Conservation (phyloP, 305 asterid genomes). For the Nicotiana rustica region DNA sequence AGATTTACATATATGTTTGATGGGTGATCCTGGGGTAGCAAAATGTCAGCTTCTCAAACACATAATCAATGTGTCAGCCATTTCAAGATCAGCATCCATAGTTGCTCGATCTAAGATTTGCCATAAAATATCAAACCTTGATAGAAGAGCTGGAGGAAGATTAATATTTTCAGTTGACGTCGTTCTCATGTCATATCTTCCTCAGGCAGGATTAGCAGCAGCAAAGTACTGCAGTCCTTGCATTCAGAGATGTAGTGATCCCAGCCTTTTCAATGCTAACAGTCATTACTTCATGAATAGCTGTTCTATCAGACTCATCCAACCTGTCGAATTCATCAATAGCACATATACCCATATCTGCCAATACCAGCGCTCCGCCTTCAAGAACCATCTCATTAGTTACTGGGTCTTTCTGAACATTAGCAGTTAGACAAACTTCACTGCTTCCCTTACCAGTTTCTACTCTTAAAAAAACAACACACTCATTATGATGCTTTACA, state of each 20-base stretch:
- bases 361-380: conserved; percentile 97
- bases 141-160: conserved; percentile 94
- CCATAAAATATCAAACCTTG: conserved; percentile 96
- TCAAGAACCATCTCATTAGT: conserved; percentile 95
- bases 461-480: too few species aligned
- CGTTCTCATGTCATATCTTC: conserved; percentile 88
- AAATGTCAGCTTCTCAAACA: conserved; percentile 98
- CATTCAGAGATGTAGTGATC: conserved; percentile 92
- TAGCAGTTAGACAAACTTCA: conserved; percentile 98
- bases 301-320: conserved; percentile 93
- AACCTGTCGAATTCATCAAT: conserved; percentile 95
- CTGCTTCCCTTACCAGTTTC: conserved; percentile 93
- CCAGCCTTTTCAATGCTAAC: conserved; percentile 97
- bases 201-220: conserved; percentile 99
- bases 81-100: conserved; percentile 92
- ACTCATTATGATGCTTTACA: not conserved
- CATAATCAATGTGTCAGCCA: conserved; percentile 87
- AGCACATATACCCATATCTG: conserved; percentile 98
- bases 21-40: conserved; percentile 99
- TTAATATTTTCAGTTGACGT: conserved; percentile 94
- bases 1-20: conserved; percentile 87
- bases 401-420: conserved; percentile 96
- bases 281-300: conserved; percentile 96
- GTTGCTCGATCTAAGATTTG: conserved; percentile 91
- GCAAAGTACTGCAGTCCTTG: conserved; percentile 94